A percentile compares a stretch with the other conserved stretches of the same genome.
Conservation (phyloP, 305 asterid species). For the Fraxinus sp. region DNA sequence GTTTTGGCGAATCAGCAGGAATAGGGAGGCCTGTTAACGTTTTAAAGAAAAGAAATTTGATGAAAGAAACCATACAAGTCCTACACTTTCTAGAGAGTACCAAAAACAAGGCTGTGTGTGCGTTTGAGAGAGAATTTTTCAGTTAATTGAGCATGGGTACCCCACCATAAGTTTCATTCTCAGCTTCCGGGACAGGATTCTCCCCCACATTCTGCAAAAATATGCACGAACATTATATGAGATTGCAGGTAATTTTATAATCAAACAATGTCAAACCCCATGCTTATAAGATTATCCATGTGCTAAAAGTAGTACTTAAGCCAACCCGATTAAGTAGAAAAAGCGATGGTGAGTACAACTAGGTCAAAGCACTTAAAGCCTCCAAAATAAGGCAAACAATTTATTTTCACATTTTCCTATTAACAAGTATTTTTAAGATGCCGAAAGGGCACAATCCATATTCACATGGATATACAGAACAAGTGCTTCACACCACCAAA, state of each 20-base stretch:
- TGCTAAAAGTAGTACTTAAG: background rate
- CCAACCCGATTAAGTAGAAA: background rate
- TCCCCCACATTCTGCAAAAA: conserved; percentile 55
- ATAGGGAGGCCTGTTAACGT: conserved; percentile 43
- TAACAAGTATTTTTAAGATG: background rate
- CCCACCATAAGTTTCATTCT: conserved; percentile 60
- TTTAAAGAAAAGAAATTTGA: conserved; percentile 23
- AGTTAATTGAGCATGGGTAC: conserved; percentile 25
- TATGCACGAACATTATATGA: conserved; percentile 20
- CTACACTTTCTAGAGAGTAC: conserved; percentile 13
- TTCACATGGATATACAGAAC: background rate
- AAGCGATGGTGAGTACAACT: background rate
- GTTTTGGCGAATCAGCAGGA: conserved; percentile 46
- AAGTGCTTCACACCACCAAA: background rate
- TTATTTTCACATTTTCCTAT: background rate
- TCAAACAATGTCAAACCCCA: conserved; percentile 12
- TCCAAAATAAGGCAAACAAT: background rate
- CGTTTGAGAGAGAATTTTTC: conserved; percentile 4
- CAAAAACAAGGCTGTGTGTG: background rate
- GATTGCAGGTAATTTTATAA: conserved; percentile 21
- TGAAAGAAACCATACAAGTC: conserved; percentile 11
- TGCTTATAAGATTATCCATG: background rate
- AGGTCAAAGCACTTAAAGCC: background rate
- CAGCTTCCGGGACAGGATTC: conserved; percentile 39
- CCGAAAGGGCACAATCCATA: background rate